Evolutionary conservation across 1,284 basidiomycete genomes (phyloP).

Genomic region (Pholiota adiposa): DNA sequence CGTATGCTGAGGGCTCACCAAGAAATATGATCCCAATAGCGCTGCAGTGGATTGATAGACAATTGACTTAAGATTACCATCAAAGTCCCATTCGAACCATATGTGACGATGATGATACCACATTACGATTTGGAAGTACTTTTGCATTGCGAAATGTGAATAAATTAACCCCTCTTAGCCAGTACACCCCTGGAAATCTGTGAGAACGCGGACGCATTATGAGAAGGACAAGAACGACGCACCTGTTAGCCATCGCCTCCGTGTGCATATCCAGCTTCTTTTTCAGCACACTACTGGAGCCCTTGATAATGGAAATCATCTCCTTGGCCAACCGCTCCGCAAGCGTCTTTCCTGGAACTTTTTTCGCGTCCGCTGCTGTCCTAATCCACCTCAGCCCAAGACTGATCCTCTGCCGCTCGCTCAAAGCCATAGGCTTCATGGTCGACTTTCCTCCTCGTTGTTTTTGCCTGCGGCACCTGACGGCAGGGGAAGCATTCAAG

Average conservation of each 20-base stretch:
- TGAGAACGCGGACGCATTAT: neutral
- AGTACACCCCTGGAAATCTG: neutral
- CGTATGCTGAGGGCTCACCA: too few species aligned
- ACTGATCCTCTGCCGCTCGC: slow-evolving; percentile 76
- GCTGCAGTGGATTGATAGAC: too few species aligned
- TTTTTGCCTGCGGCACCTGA: slow-evolving; percentile 54
- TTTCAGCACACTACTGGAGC: slow-evolving; percentile 55
- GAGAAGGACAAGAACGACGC: slow-evolving; percentile 30
- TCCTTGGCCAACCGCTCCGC: slow-evolving; percentile 78
- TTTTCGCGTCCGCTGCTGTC: slow-evolving; percentile 55
- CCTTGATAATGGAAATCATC: slow-evolving; percentile 69
- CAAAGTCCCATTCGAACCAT: neutral
- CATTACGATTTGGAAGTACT: slow-evolving; percentile 2
- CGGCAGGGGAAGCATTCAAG: slow-evolving; percentile 66
- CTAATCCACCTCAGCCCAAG: slow-evolving; percentile 73
- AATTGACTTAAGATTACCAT: too few species aligned
- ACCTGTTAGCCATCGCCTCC: slow-evolving; percentile 84
- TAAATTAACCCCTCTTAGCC: slow-evolving; percentile 4
- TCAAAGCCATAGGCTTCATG: slow-evolving; percentile 70
- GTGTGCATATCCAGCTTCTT: slow-evolving; percentile 71
- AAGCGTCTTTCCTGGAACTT: slow-evolving; percentile 53
- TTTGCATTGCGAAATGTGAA: slow-evolving; percentile 2
- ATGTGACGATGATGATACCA: neutral
- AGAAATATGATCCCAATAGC: too few species aligned
- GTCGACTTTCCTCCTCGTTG: slow-evolving; percentile 62